These are phyloP conservation scores for Ploettnerulaceae sp. DNA, from an alignment of 2,329 filamentous ascomycete species.

Conservation along the genomic window DNA sequence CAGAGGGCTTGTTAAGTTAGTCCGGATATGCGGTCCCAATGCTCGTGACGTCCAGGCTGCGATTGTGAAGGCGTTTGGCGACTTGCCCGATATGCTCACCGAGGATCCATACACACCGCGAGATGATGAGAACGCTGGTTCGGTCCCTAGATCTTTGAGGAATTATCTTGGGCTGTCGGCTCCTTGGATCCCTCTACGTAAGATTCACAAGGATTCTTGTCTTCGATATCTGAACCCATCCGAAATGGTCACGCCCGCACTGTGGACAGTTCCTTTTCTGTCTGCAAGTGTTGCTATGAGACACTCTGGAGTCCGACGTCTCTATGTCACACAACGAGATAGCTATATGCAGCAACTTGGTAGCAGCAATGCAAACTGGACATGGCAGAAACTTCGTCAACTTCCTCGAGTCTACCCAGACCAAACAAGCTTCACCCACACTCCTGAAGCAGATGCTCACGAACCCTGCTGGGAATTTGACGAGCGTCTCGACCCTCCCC, in stretches of 20 bases:
- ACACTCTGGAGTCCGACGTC: conserved; percentile 53
- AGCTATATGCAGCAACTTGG: conserved; percentile 63
- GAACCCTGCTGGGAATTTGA: conserved; percentile 66
- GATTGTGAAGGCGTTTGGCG: conserved; percentile 57
- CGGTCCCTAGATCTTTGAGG: conserved; percentile 21
- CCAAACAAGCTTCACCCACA: conserved; percentile 40
- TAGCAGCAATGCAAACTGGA: conserved; percentile 49
- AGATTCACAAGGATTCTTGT: conserved; percentile 67
- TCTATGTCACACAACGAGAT: conserved; percentile 72
- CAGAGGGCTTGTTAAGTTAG: conserved; percentile 62
- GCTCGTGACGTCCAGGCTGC: conserved; percentile 63
- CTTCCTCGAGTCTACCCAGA: conserved; percentile 54
- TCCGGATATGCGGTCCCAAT: conserved; percentile 58
- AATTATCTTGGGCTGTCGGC: conserved; percentile 52
- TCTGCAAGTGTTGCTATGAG: conserved; percentile 69
- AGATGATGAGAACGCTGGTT: conserved; percentile 16
- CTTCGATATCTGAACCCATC: conserved; percentile 64
- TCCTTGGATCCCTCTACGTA: conserved; percentile 70
- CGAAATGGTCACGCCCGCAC: conserved; percentile 67
- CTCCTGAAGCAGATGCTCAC: conserved; percentile 56
- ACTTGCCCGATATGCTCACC: conserved; percentile 41
- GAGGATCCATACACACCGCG: conserved; percentile 23
- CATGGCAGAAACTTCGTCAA: conserved; percentile 64
- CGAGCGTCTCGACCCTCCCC: conserved; percentile 54
- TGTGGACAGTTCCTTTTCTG: conserved; percentile 69